A percentile compares a stretch with the other conserved stretches of the same genome.
Conservation (phyloP, 768 basidiomycete genomes). For the Lactifluus volemus region DNA sequence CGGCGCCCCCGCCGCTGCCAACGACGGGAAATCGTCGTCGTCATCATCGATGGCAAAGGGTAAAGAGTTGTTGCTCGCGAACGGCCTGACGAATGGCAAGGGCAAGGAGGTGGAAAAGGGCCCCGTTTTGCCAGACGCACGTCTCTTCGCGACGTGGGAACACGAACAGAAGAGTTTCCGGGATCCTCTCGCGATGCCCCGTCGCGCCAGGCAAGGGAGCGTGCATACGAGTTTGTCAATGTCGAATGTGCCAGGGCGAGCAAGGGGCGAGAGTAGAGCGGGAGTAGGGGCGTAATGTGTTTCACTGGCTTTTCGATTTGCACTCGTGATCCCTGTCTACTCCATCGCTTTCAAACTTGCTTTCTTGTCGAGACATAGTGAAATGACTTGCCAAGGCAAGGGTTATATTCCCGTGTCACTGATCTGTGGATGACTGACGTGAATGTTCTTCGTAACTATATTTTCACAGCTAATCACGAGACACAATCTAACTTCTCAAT, state of each 20-base stretch:
- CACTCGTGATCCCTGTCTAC: slow-evolving; percentile 2
- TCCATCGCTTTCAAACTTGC: slow-evolving; percentile 10
- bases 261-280: slow-evolving; percentile 16
- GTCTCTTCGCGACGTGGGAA: slow-evolving; percentile 43
- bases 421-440: background rate
- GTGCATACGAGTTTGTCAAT: slow-evolving; percentile 12
- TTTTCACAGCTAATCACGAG: slow-evolving; percentile 14
- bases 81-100: slow-evolving; percentile 24
- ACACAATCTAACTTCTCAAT: slow-evolving; percentile 16
- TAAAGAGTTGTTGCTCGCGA: slow-evolving; percentile 18
- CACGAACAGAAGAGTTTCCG: slow-evolving; percentile 37
- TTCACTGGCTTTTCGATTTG: background rate
- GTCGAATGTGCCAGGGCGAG: slow-evolving; percentile 10
- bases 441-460: slow-evolving; percentile 10
- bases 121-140: slow-evolving; percentile 36
- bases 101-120: slow-evolving; percentile 21
- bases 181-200: slow-evolving; percentile 28
- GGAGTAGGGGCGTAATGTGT: slow-evolving; percentile 8
- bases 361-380: background rate
- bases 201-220: slow-evolving; percentile 22
- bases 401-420: background rate
- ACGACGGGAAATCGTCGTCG: too few relatives aligned
- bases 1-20: background rate
- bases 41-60: slow-evolving; percentile 18
- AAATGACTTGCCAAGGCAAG: background rate